Evolutionary conservation across 2,329 filamentous ascomycete genomes (phyloP).

Genomic region (Sporothrix euskadiensis): DNA sequence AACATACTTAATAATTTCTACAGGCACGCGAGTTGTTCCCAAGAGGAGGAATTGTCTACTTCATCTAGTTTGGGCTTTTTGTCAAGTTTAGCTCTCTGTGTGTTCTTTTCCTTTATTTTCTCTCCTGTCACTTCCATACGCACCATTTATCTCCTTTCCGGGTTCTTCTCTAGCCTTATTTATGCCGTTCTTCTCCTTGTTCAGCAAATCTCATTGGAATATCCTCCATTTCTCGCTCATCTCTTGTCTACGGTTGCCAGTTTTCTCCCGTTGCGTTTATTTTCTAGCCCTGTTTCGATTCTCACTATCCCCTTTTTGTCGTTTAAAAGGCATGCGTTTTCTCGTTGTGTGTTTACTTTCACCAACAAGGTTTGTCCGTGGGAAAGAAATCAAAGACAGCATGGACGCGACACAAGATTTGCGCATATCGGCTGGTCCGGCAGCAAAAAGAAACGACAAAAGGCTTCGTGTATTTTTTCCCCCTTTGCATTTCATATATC

Average conservation of each 20-base stretch:
- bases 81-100: background rate
- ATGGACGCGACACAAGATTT: background rate
- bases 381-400: background rate
- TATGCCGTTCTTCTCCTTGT: background rate
- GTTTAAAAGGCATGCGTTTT: background rate
- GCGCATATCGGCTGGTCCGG: slow-evolving; percentile 16
- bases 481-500: background rate
- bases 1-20: background rate
- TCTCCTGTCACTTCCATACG: background rate
- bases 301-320: background rate
- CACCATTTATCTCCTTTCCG: background rate
- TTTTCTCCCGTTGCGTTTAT: background rate
- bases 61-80: background rate
- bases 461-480: background rate
- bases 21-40: background rate
- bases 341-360: background rate
- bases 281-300: background rate
- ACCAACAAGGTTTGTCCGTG: too few relatives aligned
- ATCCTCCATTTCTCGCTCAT: background rate
- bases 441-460: background rate
- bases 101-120: too few relatives aligned
- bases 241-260: background rate
- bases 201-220: background rate
- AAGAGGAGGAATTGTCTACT: background rate
- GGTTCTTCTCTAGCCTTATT: background rate